A percentile compares a stretch with the other conserved stretches of the same genome.
phyloP scores from a whole-genome alignment of 1,139 yeast genomes.

The Spathaspora sp. region DNA sequence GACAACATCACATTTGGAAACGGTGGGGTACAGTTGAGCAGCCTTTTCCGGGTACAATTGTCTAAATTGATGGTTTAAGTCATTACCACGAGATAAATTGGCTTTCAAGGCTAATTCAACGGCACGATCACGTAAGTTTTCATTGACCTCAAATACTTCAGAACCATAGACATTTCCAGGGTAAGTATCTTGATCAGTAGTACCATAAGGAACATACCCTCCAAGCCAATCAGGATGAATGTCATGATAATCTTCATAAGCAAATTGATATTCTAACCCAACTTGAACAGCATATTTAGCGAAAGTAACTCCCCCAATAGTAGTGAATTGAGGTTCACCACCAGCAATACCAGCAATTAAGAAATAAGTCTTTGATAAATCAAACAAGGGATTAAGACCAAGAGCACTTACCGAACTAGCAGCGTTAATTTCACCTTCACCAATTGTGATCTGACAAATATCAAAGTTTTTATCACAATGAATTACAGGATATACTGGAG shows the following conservation, averaged over 20 bases:
- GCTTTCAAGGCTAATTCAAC: slow-evolving; percentile 48
- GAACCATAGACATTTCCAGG: slow-evolving; percentile 62
- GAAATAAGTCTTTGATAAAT: slow-evolving; percentile 59
- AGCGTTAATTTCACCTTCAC: slow-evolving; percentile 71
- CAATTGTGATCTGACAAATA: slow-evolving; percentile 63
- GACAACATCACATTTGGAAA: slow-evolving; percentile 56
- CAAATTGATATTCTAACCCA: slow-evolving; percentile 58
- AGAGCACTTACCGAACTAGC: slow-evolving; percentile 60
- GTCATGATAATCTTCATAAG: slow-evolving; percentile 43
- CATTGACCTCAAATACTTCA: slow-evolving; percentile 65
- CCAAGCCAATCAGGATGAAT: slow-evolving; percentile 57
- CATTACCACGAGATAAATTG: slow-evolving; percentile 47
- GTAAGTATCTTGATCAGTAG: slow-evolving; percentile 48
- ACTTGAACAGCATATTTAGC: slow-evolving; percentile 65
- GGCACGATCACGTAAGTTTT: slow-evolving; percentile 58
- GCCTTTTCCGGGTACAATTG: slow-evolving; percentile 47
- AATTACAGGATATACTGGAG: slow-evolving; percentile 58
- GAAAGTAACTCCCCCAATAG: slow-evolving; percentile 58
- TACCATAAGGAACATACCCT: slow-evolving; percentile 60
- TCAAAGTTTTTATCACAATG: slow-evolving; percentile 55
- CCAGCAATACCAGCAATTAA: slow-evolving; percentile 69
- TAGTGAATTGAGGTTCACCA: slow-evolving; percentile 50
- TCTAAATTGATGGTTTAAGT: slow-evolving; percentile 45
- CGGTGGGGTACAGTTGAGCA: slow-evolving; percentile 49
- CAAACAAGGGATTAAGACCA: slow-evolving; percentile 53